Evolutionary conservation across 176 grass and related monocot species (phyloP), one percentile per base, ranked within the genome.

Genomic region (Tillandsia fasciculata): DNA sequence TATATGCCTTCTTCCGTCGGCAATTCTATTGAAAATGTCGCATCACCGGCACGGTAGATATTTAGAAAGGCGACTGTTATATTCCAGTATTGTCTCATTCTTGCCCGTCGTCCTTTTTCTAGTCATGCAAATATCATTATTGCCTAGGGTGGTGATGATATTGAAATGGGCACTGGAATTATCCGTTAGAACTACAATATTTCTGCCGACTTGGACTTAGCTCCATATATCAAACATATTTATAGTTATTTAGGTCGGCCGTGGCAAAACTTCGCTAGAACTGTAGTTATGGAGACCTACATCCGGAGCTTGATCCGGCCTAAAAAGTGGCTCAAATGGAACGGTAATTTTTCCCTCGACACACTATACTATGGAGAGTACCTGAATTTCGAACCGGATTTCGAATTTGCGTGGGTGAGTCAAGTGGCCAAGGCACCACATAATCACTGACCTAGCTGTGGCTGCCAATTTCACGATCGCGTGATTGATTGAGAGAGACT

Each of bases 21-120:
- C 29, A 33, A 33, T 33, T 33, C 29, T 33, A 33, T 3, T 5
- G 3, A 33, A 5, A 33, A 33, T 33, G 29, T 0, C 29, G 0
- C 3, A 33, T 33, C 29, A 33, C 3, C 3, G 29, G 29, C 29
- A 33, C 3, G 29, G 29, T 33, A 33, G 29, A 84, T 88, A 75
- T 87, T 89, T 77, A 88, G 92, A 73, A 79, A 96, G 74, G 88
- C 92, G 0, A 83, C 88, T 7, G 92, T 77, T 20, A 86, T 91
- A 59, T 82, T 91, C 24, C 88, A 91, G 81, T 77, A 11, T n/a
- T 96, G 92, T 78, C 49, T 51, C 12, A 79, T 96, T n/a, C 58
- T 82, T 67, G 80, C 83, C 56, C 14, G 49, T 53, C 23, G 12
- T 0, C 88, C 92, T 4, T 0, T 88, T 4, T 66, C 83, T 0